Evolutionary conservation across 345 rosid species (phyloP), one percentile per base, ranked within the genome.

Genomic region (Ricinus communis): DNA sequence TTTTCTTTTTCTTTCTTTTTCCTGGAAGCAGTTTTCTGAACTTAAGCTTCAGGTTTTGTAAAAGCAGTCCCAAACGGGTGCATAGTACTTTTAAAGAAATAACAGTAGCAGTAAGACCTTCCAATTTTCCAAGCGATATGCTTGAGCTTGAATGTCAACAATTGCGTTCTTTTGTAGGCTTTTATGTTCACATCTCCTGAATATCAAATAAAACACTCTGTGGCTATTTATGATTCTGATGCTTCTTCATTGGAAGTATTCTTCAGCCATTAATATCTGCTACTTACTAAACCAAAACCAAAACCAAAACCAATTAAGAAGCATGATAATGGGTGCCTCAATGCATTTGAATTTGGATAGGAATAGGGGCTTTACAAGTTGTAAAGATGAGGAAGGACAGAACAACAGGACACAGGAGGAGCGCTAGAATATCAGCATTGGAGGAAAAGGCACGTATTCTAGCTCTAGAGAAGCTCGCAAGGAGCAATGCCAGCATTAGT

Each of bases 361-460:
- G n/a, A n/a, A n/a, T n/a, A n/a, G n/a, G n/a, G n/a, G n/a, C n/a
- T n/a, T 11, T 43, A 4, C 47, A 43, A 9, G 8, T n/a, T n/a
- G n/a, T 1, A 43, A 43, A 43, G 47, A 43, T 12, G 61, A 25
- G 51, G 45, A 25, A 22, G 51, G 6, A 43, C 9, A n/a, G 5
- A 2, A 63, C 13, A 8, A 19, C 31, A 63, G 66, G 36, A 63
- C 5, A 12, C 25, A 63, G 67, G 15, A 63, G 52, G 50, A 63
- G 67, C 45, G 67, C 67, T 63, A 45, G 67, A 63, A 63, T 63
- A 63, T 43, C 36, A 22, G 36, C 19, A 24, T 15, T 63, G n/a
- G 53, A 63, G 33, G 67, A 63, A 24, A 63, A 47, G 45, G 36
- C 67, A 6, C 51, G 52, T 12, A 24, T 25, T 10, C 36, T 18